phyloP scores from a whole-genome alignment of 1,284 basidiomycete species.

The Papiliotrema terrestris region DNA sequence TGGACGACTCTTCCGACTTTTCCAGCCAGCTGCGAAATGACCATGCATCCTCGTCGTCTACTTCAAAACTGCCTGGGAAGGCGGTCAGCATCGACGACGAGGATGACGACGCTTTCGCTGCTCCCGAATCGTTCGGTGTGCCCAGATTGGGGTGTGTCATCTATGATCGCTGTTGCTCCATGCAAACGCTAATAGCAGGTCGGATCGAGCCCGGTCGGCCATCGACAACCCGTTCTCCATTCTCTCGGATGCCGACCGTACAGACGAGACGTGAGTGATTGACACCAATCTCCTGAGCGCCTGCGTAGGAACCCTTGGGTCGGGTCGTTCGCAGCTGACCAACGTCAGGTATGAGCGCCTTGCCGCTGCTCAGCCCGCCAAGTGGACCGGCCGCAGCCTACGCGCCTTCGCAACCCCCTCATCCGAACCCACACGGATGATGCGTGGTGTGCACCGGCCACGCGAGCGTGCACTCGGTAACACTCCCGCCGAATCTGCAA shows the following conservation, averaged over 20 bases:
- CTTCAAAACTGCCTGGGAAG: no score
- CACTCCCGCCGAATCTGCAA: conserved; percentile 30
- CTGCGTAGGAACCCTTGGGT: background rate
- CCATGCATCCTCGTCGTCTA: no score
- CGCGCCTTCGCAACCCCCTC: conserved; percentile 5
- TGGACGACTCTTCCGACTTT: no score
- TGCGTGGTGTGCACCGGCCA: conserved; percentile 18
- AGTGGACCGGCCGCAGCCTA: no score
- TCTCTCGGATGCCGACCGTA: background rate
- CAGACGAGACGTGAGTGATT: background rate
- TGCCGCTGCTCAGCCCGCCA: background rate
- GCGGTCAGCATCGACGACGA: background rate
- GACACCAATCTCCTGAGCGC: background rate
- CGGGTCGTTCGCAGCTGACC: background rate
- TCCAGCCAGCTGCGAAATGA: no score
- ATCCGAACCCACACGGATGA: conserved; percentile 3
- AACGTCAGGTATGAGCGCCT: background rate
- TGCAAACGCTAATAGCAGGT: background rate
- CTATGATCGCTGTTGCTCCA: background rate
- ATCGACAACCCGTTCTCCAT: background rate
- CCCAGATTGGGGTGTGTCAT: background rate
- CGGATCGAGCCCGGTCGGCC: background rate
- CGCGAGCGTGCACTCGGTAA: conserved; percentile 20
- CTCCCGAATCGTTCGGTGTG: background rate
- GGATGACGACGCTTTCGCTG: background rate